Evolutionary conservation across 73 alveolate genomes (phyloP).

Genomic region (Blepharisma japonicum): DNA sequence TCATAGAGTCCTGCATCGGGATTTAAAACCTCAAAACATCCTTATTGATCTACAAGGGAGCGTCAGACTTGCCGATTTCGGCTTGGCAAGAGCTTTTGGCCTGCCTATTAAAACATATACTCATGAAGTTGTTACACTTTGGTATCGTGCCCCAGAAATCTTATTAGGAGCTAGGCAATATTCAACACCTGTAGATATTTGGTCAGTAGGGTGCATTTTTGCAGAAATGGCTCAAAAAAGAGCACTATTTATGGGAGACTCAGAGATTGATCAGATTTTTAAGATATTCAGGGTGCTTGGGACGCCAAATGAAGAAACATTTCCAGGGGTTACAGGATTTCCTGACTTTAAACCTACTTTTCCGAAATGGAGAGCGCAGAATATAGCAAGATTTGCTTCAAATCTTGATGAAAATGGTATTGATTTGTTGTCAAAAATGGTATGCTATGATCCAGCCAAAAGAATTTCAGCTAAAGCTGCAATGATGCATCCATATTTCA

Average conservation of each 20-base stretch:
- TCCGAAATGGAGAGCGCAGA: slow-evolving; percentile 70
- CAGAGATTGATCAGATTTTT: slow-evolving; percentile 83
- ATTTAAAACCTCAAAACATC: slow-evolving; percentile 84
- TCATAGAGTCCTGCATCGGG: slow-evolving; percentile 81
- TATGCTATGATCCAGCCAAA: slow-evolving; percentile 88
- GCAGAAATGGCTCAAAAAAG: slow-evolving; percentile 90
- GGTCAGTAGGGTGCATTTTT: slow-evolving; percentile 97
- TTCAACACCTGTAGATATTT: slow-evolving; percentile 91
- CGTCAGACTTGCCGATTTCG: slow-evolving; percentile 90
- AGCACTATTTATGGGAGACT: slow-evolving; percentile 93
- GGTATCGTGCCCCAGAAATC: slow-evolving; percentile 97
- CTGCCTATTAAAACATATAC: slow-evolving; percentile 84
- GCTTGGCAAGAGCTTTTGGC: slow-evolving; percentile 94
- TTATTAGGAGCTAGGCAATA: slow-evolving; percentile 73
- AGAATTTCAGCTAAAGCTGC: slow-evolving; percentile 90
- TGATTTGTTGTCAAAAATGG: slow-evolving; percentile 77
- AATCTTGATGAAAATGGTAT: slow-evolving; percentile 80
- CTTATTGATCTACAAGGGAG: slow-evolving; percentile 67
- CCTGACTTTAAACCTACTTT: slow-evolving; percentile 80
- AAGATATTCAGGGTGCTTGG: slow-evolving; percentile 83
- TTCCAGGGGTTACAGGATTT: slow-evolving; percentile 58
- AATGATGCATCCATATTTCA: slow-evolving; percentile 84
- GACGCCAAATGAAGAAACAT: slow-evolving; percentile 78
- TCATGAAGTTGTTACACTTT: slow-evolving; percentile 93
- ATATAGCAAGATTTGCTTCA: slow-evolving; percentile 48